These are phyloP conservation scores for Coriolopsis trogii DNA, from an alignment of 1,284 basidiomycete genomes.

Conservation along the genomic window DNA sequence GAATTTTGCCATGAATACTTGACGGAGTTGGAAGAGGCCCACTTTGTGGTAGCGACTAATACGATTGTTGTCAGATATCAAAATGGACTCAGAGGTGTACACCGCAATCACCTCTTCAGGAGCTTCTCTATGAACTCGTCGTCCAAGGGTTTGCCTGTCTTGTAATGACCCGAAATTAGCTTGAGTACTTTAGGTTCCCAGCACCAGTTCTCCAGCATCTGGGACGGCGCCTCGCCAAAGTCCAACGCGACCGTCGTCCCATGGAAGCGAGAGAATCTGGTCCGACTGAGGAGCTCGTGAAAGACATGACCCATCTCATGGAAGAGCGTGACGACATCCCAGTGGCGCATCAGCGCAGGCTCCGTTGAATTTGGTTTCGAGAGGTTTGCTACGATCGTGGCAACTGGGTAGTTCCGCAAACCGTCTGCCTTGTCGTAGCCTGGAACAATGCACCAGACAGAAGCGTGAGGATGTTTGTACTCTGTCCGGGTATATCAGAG, in stretches of 20 bases:
- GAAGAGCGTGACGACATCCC: slow-evolving; percentile 81
- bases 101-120: slow-evolving; percentile 61
- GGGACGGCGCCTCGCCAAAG: slow-evolving; percentile 86
- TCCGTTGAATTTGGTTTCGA: slow-evolving; percentile 80
- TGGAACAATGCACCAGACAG: slow-evolving; percentile 76
- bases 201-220: slow-evolving; percentile 93
- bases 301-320: slow-evolving; percentile 89
- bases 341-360: slow-evolving; percentile 82
- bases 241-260: slow-evolving; percentile 80
- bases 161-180: slow-evolving; percentile 78
- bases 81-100: not conserved
- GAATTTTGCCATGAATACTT: slow-evolving; percentile 82
- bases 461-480: slow-evolving; percentile 84
- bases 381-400: slow-evolving; percentile 87
- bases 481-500: slow-evolving; percentile 39
- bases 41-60: slow-evolving; percentile 81
- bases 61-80: not conserved
- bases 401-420: slow-evolving; percentile 69
- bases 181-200: slow-evolving; percentile 79
- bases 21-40: slow-evolving; percentile 78
- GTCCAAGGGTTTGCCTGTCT: slow-evolving; percentile 73
- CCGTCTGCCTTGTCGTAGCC: slow-evolving; percentile 60
- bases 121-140: slow-evolving; percentile 78
- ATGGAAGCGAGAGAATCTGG: slow-evolving; percentile 77
- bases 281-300: slow-evolving; percentile 77